phyloP scores from a whole-genome alignment of 1,284 basidiomycete species.

The Puccinia horiana region DNA sequence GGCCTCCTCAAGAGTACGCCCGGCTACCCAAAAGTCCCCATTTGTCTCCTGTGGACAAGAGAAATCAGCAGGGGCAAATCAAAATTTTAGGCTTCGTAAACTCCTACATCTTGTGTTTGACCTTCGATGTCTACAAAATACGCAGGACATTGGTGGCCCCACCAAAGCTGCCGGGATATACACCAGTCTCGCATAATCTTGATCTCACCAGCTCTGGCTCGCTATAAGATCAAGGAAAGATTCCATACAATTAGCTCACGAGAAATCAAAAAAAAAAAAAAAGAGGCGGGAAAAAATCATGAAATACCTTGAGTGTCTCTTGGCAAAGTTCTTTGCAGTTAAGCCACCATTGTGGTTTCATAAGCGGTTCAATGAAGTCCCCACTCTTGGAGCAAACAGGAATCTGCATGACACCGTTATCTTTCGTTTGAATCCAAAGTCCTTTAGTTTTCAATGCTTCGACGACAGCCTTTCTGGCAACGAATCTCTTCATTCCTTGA shows the following conservation, averaged over 20 bases:
- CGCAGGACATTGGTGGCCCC: conserved; percentile 95
- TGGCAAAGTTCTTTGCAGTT: conserved; percentile 88
- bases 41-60: conserved; percentile 64
- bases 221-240: conserved; percentile 62
- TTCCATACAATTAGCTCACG: neutral
- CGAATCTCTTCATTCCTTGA: conserved; percentile 95
- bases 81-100: neutral
- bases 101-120: conserved; percentile 70
- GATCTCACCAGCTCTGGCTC: conserved; percentile 81
- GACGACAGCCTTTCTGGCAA: conserved; percentile 81
- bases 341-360: conserved; percentile 99
- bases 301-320: conserved; percentile 75
- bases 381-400: conserved; percentile 94
- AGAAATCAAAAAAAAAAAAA: conserved; percentile 9
- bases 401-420: conserved; percentile 86
- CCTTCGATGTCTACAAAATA: conserved; percentile 90
- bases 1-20: conserved; percentile 77
- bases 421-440: conserved; percentile 85
- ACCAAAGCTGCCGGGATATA: conserved; percentile 98
- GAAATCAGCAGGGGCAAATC: neutral
- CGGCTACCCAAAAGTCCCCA: conserved; percentile 86
- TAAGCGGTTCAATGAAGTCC: conserved; percentile 89
- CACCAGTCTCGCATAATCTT: conserved; percentile 98
- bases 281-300: neutral
- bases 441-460: conserved; percentile 82